A percentile compares a stretch with the other conserved stretches of the same genome.
Evolutionary conservation across 169 alveolate genomes (phyloP).

Genomic region (Neospora caninum): DNA sequence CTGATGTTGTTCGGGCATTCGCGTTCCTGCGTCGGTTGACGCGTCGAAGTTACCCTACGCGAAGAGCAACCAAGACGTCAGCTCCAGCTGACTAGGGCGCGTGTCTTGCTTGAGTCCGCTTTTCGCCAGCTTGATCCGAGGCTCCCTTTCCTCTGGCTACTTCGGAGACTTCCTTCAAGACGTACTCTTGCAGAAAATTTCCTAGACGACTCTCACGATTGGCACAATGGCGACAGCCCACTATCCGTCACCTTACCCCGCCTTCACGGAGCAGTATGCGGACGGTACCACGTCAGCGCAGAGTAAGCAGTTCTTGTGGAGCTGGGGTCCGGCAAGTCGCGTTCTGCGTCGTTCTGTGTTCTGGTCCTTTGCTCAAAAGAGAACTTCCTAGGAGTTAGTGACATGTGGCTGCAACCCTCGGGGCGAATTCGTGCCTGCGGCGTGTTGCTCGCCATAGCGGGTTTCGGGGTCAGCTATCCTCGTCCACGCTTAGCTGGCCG

Average conservation of each 20-base stretch:
- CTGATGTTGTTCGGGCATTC: neutral
- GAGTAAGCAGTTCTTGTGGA: neutral
- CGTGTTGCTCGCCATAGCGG: too few species aligned
- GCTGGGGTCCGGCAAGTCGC: neutral
- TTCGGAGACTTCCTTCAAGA: neutral
- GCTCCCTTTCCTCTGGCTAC: neutral
- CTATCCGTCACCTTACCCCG: conserved; percentile 24
- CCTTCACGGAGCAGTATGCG: conserved; percentile 6
- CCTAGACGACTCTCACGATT: neutral
- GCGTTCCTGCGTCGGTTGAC: neutral
- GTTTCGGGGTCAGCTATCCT: too few species aligned
- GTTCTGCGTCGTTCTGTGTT: neutral
- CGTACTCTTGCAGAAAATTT: neutral
- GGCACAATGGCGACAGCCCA: neutral
- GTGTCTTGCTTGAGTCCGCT: neutral
- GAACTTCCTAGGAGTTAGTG: neutral
- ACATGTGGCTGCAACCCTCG: neutral
- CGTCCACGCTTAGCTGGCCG: too few species aligned
- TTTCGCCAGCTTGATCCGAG: neutral
- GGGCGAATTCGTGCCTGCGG: too few species aligned
- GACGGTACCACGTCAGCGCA: conserved; percentile 26
- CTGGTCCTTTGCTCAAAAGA: neutral
- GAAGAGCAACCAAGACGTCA: neutral
- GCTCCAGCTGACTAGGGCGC: neutral
- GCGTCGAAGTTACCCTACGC: neutral